Percentiles rank a stretch among this genome's conserved stretches.
Conservation (phyloP, 768 basidiomycete species). For the Imleria badia region DNA sequence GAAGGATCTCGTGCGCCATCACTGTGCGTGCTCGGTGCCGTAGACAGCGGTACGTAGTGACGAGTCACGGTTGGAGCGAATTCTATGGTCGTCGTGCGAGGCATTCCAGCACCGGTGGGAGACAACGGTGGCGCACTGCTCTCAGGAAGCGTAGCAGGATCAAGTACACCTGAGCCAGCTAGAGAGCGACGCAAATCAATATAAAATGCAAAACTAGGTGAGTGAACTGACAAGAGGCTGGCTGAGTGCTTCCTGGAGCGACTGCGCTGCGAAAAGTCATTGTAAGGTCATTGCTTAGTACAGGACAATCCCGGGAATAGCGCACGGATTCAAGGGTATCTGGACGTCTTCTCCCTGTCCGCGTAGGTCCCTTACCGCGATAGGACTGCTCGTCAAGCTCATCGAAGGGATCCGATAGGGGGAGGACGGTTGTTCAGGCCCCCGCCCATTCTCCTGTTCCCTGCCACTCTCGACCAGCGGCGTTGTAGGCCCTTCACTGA, state of each 20-base stretch:
- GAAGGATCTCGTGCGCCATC: neutral
- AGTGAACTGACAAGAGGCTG: conserved; percentile 11
- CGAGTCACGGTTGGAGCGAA: conserved; percentile 43
- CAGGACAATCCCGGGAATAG: neutral
- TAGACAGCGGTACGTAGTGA: conserved; percentile 23
- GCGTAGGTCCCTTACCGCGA: neutral
- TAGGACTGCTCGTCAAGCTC: neutral
- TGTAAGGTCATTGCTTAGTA: neutral
- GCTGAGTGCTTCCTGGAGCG: conserved; percentile 2
- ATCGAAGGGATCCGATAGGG: neutral
- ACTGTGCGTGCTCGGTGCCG: conserved; percentile 29
- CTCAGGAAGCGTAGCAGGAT: neutral
- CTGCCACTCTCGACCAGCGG: conserved; percentile 15
- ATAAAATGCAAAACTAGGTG: neutral
- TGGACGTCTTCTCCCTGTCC: neutral
- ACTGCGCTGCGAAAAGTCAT: conserved; percentile 38
- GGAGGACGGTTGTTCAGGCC: conserved; percentile 2
- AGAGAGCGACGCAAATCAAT: conserved; percentile 1
- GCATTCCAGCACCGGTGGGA: conserved; percentile 24
- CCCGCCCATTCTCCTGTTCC: conserved; percentile 1
- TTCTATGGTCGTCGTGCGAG: conserved; percentile 50
- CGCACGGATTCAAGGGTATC: conserved; percentile 7
- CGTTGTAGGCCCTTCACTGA: conserved; percentile 46
- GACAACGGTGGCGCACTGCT: conserved; percentile 1
- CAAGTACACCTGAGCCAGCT: conserved; percentile 11